These are phyloP conservation scores for Chrysanthemum lavandulifolium DNA, from an alignment of 129 eudicot genomes.

Conservation along the genomic window DNA sequence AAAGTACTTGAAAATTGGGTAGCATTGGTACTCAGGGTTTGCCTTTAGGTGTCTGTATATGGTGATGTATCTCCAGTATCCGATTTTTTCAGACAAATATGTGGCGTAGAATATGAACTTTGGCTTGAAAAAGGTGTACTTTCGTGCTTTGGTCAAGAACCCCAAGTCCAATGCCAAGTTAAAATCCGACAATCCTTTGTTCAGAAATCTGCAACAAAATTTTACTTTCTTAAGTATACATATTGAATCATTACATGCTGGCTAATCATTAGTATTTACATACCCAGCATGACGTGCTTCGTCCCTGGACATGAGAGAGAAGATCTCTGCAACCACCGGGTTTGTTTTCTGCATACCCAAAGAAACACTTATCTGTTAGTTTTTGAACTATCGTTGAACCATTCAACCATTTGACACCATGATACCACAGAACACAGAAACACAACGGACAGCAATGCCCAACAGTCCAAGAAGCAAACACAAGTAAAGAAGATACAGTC, in stretches of 20 bases:
- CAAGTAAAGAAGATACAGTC: not conserved
- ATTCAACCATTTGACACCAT: too few species aligned
- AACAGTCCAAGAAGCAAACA: not conserved
- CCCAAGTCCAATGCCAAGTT: slow-evolving; percentile 96
- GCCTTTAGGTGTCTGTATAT: slow-evolving; percentile 89
- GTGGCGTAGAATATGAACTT: slow-evolving; percentile 98
- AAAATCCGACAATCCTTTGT: slow-evolving; percentile 96
- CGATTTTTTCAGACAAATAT: slow-evolving; percentile 94
- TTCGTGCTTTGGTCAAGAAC: slow-evolving; percentile 92
- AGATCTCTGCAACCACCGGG: slow-evolving; percentile 98
- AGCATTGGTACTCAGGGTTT: slow-evolving; percentile 89
- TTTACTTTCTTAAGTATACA: not conserved
- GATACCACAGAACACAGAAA: not conserved
- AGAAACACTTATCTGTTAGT: slow-evolving; percentile 5
- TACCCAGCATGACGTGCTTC: slow-evolving; percentile 99
- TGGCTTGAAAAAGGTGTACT: slow-evolving; percentile 97
- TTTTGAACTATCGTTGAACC: not conserved
- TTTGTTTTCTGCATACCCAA: slow-evolving; percentile 84
- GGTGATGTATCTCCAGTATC: slow-evolving; percentile 99
- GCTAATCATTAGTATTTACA: slow-evolving; percentile 13
- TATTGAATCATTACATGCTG: not conserved
- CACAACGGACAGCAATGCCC: not conserved
- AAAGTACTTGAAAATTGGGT: slow-evolving; percentile 92
- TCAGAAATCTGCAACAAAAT: slow-evolving; percentile 65
- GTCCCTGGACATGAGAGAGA: slow-evolving; percentile 99